Base-by-base conservation (phyloP, 148 eudicot species). In the Cornus florida region DNA sequence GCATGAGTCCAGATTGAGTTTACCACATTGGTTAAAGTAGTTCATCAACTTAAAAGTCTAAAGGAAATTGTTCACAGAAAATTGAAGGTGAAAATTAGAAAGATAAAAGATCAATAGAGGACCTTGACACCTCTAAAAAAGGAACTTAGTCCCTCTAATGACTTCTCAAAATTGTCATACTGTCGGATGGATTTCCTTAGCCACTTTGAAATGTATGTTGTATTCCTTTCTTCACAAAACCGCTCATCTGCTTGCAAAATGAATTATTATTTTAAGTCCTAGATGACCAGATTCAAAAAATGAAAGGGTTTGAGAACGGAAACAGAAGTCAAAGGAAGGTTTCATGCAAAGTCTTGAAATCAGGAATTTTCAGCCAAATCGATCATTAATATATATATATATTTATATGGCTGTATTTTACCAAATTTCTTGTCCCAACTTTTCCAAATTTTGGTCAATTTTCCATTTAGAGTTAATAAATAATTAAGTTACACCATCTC, bases 121-220 rank as follows among this genome's bases (percentile, higher is more conserved):
- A 92, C 99, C 97, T 93, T 88, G 48, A 90, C 84, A 78, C 83
- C 84, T 81, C 83, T 77, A 89, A 92, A 96, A 88, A 96, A 96
- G 32, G 95, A 84, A 76, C 80, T 78, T 75, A 96, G 81, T 79
- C 82, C 89, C 59, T 89, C 88, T 19, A 93, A 77, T 70, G 97
- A 92, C 50, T 87, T 81, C 57, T 90, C 93, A 82, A 93, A 92
- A 73, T 78, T 79, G 68, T 86, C 85, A 82, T 86, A 88, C 68
- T 87, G 91, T 75, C 91, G 87, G 74, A 96, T 90, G 71, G 98
- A 92, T 78, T 90, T 96, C 83, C 98, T 89, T 53, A 96, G 85
- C 99, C 99, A 95, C 84, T 96, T 96, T 73, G 99, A 96, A 75
- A 96, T 83, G 81, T 86, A 87, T 57, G 86, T 74, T 60, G 83